Conservation (phyloP, 148 eudicot genomes). For the Linanthus parryae region DNA sequence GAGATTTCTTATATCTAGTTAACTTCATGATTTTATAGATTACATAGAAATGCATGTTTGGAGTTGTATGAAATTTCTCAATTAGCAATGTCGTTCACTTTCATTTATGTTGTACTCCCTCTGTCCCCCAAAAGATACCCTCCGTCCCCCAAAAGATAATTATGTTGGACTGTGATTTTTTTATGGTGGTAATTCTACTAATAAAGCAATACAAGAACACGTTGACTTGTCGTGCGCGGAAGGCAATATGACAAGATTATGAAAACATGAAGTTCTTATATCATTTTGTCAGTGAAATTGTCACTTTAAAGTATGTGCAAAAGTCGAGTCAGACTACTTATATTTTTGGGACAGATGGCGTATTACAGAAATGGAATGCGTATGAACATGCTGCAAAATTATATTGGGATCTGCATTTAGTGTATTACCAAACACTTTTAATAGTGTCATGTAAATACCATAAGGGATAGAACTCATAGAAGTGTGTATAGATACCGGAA, state of each 20-base stretch:
- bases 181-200: too few relatives aligned
- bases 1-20: not conserved
- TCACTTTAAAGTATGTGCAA: not conserved
- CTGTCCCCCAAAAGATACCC: too few relatives aligned
- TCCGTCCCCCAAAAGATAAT: too few relatives aligned
- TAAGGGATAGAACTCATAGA: not conserved
- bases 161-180: too few relatives aligned
- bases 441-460: not conserved
- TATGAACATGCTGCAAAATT: too few relatives aligned
- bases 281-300: too few relatives aligned
- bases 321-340: not conserved
- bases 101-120: too few relatives aligned
- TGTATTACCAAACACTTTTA: not conserved
- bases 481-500: conserved; percentile 32
- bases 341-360: not conserved
- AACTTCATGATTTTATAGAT: not conserved
- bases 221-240: too few relatives aligned
- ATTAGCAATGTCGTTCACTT: too few relatives aligned
- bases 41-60: not conserved
- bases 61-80: not conserved
- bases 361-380: not conserved
- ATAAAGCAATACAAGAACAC: too few relatives aligned
- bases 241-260: too few relatives aligned
- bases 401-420: not conserved
- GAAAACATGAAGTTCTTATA: too few relatives aligned